A percentile compares a stretch with the other conserved stretches of the same genome.
Conservation (phyloP, 495 filamentous ascomycete genomes). For the Podospora pseudocomata region DNA sequence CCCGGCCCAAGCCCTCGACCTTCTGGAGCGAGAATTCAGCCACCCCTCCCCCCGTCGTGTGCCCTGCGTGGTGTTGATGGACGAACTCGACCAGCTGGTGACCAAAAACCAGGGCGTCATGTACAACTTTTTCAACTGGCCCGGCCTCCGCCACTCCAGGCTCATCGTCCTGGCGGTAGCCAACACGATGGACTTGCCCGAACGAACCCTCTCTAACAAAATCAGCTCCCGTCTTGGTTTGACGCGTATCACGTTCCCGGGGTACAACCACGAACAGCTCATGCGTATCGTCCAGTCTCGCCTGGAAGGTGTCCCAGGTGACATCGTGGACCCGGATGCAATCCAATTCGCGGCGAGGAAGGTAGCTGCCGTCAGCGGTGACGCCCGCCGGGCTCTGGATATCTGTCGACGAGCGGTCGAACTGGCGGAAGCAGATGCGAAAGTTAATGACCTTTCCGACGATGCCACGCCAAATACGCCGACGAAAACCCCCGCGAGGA, state of each 20-base stretch:
- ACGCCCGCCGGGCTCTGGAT: constrained; percentile 87
- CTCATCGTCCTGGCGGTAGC: constrained; percentile 96
- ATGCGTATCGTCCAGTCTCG: constrained; percentile 95
- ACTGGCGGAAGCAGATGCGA: constrained; percentile 75
- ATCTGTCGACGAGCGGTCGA: constrained; percentile 96
- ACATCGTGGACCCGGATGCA: constrained; percentile 89
- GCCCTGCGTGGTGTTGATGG: constrained; percentile 97
- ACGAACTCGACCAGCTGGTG: constrained; percentile 96
- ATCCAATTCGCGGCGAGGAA: constrained; percentile 95
- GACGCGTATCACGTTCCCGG: constrained; percentile 91
- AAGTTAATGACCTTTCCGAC: constrained; percentile 21
- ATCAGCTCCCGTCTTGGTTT: constrained; percentile 89
- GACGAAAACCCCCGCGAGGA: constrained; percentile 30
- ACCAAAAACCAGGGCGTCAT: constrained; percentile 98
- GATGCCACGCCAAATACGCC: constrained; percentile 37
- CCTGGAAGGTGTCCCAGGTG: constrained; percentile 77
- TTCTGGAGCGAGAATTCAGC: constrained; percentile 88
- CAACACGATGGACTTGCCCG: constrained; percentile 98
- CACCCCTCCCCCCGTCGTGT: constrained; percentile 84
- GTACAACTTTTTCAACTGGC: constrained; percentile 99
- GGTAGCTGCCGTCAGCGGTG: constrained; percentile 92
- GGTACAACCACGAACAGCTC: constrained; percentile 96
- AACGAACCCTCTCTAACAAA: constrained; percentile 95
- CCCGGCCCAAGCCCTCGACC: constrained; percentile 83
- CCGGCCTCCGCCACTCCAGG: constrained; percentile 81